Percentiles rank a stretch among this genome's conserved stretches.
phyloP scores from a whole-genome alignment of 2,329 filamentous ascomycete genomes.

The Colletotrichum aenigma region DNA sequence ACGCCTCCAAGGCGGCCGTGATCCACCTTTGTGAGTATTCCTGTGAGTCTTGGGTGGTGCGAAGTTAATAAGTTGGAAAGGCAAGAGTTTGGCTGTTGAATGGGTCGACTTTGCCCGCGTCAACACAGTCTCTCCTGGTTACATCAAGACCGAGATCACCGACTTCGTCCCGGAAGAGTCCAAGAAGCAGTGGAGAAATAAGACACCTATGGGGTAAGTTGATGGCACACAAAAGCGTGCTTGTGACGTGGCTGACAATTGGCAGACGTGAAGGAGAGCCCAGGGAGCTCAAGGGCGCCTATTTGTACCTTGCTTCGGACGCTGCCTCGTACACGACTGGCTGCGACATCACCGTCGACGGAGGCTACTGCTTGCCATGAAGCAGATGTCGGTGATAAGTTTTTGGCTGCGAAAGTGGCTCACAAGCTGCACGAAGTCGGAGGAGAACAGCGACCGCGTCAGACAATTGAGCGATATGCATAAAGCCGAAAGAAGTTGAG shows the following conservation, averaged over 20 bases:
- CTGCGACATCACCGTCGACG: constrained; percentile 75
- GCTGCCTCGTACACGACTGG: constrained; percentile 84
- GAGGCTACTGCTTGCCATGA: constrained; percentile 68
- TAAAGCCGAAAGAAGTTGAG: not conserved
- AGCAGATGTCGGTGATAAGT: not conserved
- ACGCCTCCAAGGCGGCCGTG: constrained; percentile 71
- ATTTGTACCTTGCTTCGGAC: constrained; percentile 81
- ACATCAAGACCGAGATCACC: constrained; percentile 76
- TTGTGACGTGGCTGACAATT: constrained; percentile 15
- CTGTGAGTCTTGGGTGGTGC: no score
- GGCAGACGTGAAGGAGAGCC: constrained; percentile 69
- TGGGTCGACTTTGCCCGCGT: constrained; percentile 77
- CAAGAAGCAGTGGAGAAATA: constrained; percentile 76
- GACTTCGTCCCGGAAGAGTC: constrained; percentile 68
- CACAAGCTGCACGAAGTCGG: not conserved
- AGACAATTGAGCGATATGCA: not conserved
- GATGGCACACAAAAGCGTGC: not conserved
- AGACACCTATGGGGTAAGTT: constrained; percentile 75
- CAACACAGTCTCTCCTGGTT: constrained; percentile 77
- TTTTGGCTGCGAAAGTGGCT: not conserved
- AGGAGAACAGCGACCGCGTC: not conserved
- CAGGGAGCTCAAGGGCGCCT: constrained; percentile 82
- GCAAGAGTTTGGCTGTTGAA: constrained; percentile 75
- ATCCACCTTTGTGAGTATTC: constrained; percentile 57
- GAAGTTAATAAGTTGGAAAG: constrained; percentile 35